phyloP scores from a whole-genome alignment of 1,139 yeast genomes.

The Debaryomyces sp. region DNA sequence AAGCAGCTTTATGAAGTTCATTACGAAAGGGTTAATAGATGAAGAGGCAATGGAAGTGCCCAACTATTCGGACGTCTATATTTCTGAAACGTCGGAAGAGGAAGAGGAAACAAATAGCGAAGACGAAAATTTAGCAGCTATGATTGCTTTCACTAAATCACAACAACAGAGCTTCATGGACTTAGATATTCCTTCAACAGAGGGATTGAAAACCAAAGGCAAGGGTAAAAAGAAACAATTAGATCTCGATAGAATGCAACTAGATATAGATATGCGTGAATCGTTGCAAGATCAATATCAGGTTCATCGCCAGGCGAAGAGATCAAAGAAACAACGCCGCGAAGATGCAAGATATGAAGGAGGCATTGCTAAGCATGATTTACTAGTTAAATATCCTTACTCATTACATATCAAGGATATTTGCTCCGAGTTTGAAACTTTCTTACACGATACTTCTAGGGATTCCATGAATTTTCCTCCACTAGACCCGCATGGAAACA shows the following conservation, averaged over 20 bases:
- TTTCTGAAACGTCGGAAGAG: slow-evolving; percentile 44
- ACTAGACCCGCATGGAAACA: slow-evolving; percentile 76
- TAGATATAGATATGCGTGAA: slow-evolving; percentile 55
- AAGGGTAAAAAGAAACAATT: slow-evolving; percentile 62
- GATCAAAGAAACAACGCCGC: slow-evolving; percentile 37
- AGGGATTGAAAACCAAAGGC: slow-evolving; percentile 50
- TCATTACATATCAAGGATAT: slow-evolving; percentile 70
- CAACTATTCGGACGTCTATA: slow-evolving; percentile 43
- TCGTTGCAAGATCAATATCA: slow-evolving; percentile 58
- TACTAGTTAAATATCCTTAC: slow-evolving; percentile 65
- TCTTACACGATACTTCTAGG: slow-evolving; percentile 52
- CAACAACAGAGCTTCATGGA: slow-evolving; percentile 24
- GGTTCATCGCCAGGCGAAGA: slow-evolving; percentile 44
- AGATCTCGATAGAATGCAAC: slow-evolving; percentile 50
- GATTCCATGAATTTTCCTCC: slow-evolving; percentile 79
- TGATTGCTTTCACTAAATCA: slow-evolving; percentile 48
- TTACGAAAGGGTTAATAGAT: slow-evolving; percentile 43
- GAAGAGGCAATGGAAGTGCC: slow-evolving; percentile 26
- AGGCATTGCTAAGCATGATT: slow-evolving; percentile 41
- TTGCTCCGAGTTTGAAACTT: slow-evolving; percentile 62
- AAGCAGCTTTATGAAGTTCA: slow-evolving; percentile 50
- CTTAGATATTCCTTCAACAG: slow-evolving; percentile 38
- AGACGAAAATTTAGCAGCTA: slow-evolving; percentile 47
- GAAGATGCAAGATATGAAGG: slow-evolving; percentile 23
- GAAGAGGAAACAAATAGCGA: slow-evolving; percentile 31